Percentiles rank a stretch among this genome's conserved stretches.
Conservation (phyloP, 768 basidiomycete genomes). For the Clitopilus hobsonii region DNA sequence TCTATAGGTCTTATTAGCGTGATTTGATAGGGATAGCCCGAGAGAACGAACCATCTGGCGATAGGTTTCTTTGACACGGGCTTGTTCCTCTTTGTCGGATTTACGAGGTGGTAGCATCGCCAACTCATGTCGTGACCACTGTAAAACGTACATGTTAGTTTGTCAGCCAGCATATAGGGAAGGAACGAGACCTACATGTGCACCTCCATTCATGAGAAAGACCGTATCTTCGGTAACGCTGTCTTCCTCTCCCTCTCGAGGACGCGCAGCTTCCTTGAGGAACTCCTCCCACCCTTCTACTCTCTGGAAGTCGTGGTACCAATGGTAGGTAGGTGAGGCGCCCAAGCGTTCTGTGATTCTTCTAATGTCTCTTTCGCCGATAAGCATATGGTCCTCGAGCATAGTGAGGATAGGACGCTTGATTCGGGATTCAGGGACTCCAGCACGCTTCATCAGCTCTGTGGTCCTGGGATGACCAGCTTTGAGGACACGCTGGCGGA, state of each 20-base stretch:
- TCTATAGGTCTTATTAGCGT: constrained; percentile 4
- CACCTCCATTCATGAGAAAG: constrained; percentile 23
- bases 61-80: constrained; percentile 20
- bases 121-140: constrained; percentile 25
- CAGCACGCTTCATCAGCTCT: constrained; percentile 15
- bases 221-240: constrained; percentile 22
- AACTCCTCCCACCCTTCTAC: constrained; percentile 22
- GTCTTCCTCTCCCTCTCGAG: constrained; percentile 16
- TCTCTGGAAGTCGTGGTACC: constrained; percentile 20
- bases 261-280: constrained; percentile 15
- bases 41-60: constrained; percentile 18
- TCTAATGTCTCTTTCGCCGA: constrained; percentile 20
- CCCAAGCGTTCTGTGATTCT: constrained; percentile 20
- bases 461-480: constrained; percentile 16
- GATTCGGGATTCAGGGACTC: constrained; percentile 22
- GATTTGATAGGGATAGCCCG: not conserved
- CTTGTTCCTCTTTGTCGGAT: constrained; percentile 20
- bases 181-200: constrained; percentile 14
- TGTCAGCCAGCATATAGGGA: not conserved
- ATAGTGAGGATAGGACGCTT: constrained; percentile 22
- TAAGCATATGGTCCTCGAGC: constrained; percentile 24
- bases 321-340: constrained; percentile 16
- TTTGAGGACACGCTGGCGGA: constrained; percentile 20
- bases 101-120: constrained; percentile 19
- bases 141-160: not conserved